phyloP scores from a whole-genome alignment of 140 eudicot genomes.

The Anethum foeniculum region DNA sequence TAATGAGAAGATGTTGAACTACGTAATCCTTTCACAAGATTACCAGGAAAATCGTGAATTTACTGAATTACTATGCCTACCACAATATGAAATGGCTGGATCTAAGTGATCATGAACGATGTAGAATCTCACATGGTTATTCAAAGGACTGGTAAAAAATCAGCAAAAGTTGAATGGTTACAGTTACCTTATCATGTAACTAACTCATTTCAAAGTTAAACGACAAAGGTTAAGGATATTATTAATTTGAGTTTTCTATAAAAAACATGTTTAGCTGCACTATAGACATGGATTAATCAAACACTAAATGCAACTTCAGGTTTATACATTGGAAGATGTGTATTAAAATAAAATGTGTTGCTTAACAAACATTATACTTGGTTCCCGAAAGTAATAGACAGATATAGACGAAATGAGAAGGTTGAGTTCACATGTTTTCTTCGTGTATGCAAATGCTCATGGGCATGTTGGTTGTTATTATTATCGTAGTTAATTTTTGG shows the following conservation, averaged over 20 bases:
- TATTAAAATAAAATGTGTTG: neutral
- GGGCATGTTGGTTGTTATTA: neutral
- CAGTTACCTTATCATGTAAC: neutral
- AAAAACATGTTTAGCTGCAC: neutral
- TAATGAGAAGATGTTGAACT: neutral
- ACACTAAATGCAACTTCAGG: neutral
- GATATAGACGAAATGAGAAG: neutral
- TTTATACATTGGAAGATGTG: neutral
- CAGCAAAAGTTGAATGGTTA: neutral
- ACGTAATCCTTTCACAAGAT: neutral
- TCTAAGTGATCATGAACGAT: neutral
- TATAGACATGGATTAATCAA: neutral
- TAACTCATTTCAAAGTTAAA: neutral
- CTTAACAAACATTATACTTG: neutral
- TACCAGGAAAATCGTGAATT: neutral
- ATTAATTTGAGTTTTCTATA: neutral
- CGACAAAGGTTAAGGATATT: neutral
- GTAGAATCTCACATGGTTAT: neutral
- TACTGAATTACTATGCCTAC: neutral
- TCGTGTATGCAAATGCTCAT: neutral
- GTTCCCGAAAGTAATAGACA: neutral
- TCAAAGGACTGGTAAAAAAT: neutral
- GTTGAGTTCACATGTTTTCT: neutral
- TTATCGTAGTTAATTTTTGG: neutral
- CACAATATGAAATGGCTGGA: neutral